Conservation (phyloP, 352 stramenopile genomes). For the Pythium apleroticum region DNA sequence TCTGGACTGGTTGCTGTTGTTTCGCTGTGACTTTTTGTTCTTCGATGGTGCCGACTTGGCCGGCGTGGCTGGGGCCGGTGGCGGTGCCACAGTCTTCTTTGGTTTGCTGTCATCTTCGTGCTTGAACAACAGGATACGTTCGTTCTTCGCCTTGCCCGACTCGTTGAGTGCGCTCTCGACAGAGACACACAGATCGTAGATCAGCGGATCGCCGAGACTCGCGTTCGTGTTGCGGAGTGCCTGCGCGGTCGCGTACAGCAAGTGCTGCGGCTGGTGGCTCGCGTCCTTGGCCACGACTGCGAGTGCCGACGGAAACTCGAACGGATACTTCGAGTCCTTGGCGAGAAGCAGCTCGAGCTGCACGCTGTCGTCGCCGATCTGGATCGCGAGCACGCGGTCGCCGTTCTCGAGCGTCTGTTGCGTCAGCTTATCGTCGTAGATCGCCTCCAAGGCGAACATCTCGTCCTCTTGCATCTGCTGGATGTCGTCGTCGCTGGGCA, state of each 20-base stretch:
- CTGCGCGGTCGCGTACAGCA: conserved; percentile 51
- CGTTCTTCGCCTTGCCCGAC: conserved; percentile 23
- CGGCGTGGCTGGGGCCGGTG: conserved; percentile 1
- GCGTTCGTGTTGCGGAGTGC: conserved; percentile 42
- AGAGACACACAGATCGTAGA: conserved; percentile 78
- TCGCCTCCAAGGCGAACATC: conserved; percentile 76
- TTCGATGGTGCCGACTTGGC: conserved; percentile 9
- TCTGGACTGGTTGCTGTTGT: conserved; percentile 17
- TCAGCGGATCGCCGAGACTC: conserved; percentile 66
- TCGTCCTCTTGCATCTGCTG: conserved; percentile 64
- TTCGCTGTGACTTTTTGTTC: conserved; percentile 24
- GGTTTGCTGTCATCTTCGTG: conserved; percentile 16
- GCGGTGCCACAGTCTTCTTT: conserved; percentile 15
- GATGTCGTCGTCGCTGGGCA: conserved; percentile 41
- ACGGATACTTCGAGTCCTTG: conserved; percentile 62
- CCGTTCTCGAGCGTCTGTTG: conserved; percentile 30
- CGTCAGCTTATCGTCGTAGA: conserved; percentile 75
- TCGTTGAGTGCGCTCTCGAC: conserved; percentile 58
- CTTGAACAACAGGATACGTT: conserved; percentile 34
- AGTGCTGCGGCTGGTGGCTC: conserved; percentile 39
- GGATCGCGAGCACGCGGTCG: conserved; percentile 42
- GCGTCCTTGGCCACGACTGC: conserved; percentile 39
- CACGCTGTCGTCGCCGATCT: conserved; percentile 44
- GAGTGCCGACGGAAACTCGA: conserved; percentile 58
- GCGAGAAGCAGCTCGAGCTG: conserved; percentile 60